Evolutionary conservation across 2,329 filamentous ascomycete genomes (phyloP), one percentile per base, ranked within the genome.

Genomic region (Penicillium olsonii): DNA sequence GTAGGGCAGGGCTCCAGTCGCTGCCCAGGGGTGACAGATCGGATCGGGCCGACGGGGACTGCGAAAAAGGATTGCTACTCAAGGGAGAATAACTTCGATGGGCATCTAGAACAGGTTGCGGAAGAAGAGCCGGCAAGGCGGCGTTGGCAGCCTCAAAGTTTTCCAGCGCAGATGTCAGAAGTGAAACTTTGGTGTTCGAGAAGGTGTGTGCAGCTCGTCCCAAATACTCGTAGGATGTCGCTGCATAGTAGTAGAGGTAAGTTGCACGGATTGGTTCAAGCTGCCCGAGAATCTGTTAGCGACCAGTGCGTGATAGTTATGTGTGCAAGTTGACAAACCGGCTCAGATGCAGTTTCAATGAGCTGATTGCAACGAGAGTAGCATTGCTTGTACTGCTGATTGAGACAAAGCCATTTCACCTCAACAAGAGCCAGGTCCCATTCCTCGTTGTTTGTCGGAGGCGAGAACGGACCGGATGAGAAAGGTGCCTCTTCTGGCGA

Each of bases 211-310:
- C 73, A 24, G 67, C 57, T 9, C 72, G 68, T 3, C 74, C 77
- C n/a, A 78, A 66, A 4, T 68, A 68, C 49, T 79, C 77, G 50
- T 76, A 73, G 20, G 68, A 74, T 9, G 75, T 63, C 3, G 71
- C 78, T 9, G 68, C 66, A 60, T 79, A 78, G 59, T 78, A 77
- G 50, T 68, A 67, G 33, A 79, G 66, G 55, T 72, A 78, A 5
- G 66, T 65, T 19, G 62, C 64, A 48, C 69, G 55, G 24, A 72
- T 54, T 6, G 64, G 59, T 48, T 72, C 57, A 18, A 68, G 55
- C 71, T 74, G 42, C 38, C n/a, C 22, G 6, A 39, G 26, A 33
- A 35, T 2, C 17, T 26, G 35, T 63, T n/a, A 54, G 24, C 24
- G 1, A 12, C 31, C 17, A 12, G 10, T 31, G 1, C 12, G 9